Percentiles rank a stretch among this genome's conserved stretches.
These are phyloP conservation scores for Starmerella scarabaei DNA, from an alignment of 805 yeast species.

Conservation along the genomic window DNA sequence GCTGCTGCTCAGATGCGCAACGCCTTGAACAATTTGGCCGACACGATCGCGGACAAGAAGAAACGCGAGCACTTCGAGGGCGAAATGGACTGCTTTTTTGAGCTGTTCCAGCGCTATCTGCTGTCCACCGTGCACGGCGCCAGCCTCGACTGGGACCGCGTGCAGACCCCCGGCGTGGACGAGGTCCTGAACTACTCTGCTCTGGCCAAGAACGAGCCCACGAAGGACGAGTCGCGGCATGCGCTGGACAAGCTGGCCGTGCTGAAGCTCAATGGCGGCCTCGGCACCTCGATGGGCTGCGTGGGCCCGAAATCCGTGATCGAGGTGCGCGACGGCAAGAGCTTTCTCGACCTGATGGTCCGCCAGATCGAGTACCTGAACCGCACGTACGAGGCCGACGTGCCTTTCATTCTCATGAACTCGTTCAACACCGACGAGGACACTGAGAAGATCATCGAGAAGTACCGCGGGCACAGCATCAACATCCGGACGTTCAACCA, in stretches of 20 bases:
- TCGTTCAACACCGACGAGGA: constrained; percentile 96
- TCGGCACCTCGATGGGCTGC: constrained; percentile 99
- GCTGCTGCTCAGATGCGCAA: constrained; percentile 98
- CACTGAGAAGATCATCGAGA: constrained; percentile 87
- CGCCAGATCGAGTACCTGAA: constrained; percentile 94
- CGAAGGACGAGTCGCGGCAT: constrained; percentile 26
- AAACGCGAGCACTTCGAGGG: constrained; percentile 50
- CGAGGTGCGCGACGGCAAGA: constrained; percentile 97
- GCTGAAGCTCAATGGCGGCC: constrained; percentile 91
- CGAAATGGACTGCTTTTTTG: constrained; percentile 90
- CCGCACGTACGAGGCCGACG: constrained; percentile 80
- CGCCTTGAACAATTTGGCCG: constrained; percentile 78
- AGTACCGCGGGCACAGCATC: constrained; percentile 92
- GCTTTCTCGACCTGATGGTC: constrained; percentile 87
- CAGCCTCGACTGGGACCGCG: constrained; percentile 87
- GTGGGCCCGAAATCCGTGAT: constrained; percentile 97
- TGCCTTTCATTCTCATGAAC: constrained; percentile 93
- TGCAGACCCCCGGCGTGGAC: constrained; percentile 75
- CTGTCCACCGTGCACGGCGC: constrained; percentile 77
- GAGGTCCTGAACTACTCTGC: constrained; percentile 74
- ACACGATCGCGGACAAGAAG: constrained; percentile 46
- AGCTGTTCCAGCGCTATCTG: constrained; percentile 83
- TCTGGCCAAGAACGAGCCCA: constrained; percentile 31
- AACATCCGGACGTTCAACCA: constrained; percentile 93
- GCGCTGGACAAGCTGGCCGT: constrained; percentile 80